Percentiles rank a stretch among this genome's conserved stretches.
Evolutionary conservation across 2,329 filamentous ascomycete species (phyloP).

Genomic region (Aspergillus sp.): DNA sequence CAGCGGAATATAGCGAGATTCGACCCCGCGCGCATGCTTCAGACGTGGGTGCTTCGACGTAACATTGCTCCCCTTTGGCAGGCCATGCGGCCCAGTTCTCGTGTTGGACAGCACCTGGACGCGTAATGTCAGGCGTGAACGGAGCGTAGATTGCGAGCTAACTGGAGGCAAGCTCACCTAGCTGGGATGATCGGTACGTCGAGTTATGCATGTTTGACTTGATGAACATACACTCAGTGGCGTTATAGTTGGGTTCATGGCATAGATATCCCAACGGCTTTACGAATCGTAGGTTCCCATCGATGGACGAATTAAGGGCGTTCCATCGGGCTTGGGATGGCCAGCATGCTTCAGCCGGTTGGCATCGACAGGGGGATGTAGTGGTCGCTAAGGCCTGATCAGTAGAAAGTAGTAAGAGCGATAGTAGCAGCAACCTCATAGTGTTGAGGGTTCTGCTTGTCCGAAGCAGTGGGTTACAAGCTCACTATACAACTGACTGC

Average conservation of each 20-base stretch:
- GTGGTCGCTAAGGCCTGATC: too few relatives aligned
- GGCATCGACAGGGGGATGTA: neutral
- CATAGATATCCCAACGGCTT: neutral
- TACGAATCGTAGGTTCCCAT: neutral
- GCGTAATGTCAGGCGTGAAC: neutral
- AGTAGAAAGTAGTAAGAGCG: too few relatives aligned
- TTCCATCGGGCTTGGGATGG: neutral
- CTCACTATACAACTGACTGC: too few relatives aligned
- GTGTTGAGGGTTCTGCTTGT: too few relatives aligned
- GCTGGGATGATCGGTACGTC: neutral
- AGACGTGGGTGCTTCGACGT: constrained; percentile 24
- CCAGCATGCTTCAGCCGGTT: neutral
- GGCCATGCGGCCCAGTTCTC: constrained; percentile 42
- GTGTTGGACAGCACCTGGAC: constrained; percentile 29
- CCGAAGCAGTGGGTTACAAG: too few relatives aligned
- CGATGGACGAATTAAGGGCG: neutral
- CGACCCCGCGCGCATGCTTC: constrained; percentile 33
- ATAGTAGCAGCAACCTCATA: too few relatives aligned
- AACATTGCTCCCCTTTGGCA: constrained; percentile 35
- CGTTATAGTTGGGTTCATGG: neutral
- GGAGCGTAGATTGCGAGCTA: neutral
- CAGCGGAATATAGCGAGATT: constrained; percentile 36
- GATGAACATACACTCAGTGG: neutral
- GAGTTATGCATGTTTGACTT: neutral
- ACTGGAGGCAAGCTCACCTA: neutral